These are phyloP conservation scores for Tulasnella calospora DNA, from an alignment of 768 basidiomycete genomes.

Conservation along the genomic window DNA sequence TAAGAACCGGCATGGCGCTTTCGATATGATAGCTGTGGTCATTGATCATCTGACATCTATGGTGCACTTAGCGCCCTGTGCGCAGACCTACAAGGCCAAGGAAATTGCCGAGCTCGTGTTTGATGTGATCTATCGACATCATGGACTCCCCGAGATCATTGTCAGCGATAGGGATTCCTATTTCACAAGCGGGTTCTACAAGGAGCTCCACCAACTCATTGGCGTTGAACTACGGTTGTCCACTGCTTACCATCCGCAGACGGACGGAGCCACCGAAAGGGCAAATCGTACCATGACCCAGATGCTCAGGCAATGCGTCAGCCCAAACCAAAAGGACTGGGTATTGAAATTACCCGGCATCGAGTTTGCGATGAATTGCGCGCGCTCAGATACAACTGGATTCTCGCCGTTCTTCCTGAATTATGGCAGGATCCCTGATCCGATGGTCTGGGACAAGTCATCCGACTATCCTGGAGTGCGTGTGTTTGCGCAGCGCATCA, in stretches of 20 bases:
- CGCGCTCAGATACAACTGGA: conserved; percentile 37
- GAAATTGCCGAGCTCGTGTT: conserved; percentile 31
- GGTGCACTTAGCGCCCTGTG: conserved; percentile 33
- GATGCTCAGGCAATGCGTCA: conserved; percentile 21
- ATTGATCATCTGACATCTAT: conserved; percentile 34
- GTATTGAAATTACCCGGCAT: conserved; percentile 34
- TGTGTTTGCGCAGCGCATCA: conserved; percentile 32
- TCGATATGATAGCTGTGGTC: conserved; percentile 35
- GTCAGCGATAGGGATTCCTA: conserved; percentile 33
- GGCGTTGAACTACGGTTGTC: conserved; percentile 30
- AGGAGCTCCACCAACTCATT: conserved; percentile 19
- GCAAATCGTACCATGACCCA: conserved; percentile 27
- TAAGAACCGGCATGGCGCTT: conserved; percentile 29
- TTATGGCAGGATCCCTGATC: conserved; percentile 35
- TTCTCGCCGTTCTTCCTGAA: conserved; percentile 41
- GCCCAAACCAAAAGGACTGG: conserved; percentile 34
- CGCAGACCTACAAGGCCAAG: conserved; percentile 30
- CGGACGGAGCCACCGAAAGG: conserved; percentile 31
- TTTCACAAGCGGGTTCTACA: conserved; percentile 33
- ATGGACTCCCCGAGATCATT: conserved; percentile 32
- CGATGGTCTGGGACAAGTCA: conserved; percentile 35
- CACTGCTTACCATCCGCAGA: conserved; percentile 33
- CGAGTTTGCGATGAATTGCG: conserved; percentile 41
- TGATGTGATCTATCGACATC: conserved; percentile 27
- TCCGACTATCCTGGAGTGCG: conserved; percentile 34